Base-by-base conservation (phyloP, 352 stramenopile species). In the Phytophthora constricta region DNA sequence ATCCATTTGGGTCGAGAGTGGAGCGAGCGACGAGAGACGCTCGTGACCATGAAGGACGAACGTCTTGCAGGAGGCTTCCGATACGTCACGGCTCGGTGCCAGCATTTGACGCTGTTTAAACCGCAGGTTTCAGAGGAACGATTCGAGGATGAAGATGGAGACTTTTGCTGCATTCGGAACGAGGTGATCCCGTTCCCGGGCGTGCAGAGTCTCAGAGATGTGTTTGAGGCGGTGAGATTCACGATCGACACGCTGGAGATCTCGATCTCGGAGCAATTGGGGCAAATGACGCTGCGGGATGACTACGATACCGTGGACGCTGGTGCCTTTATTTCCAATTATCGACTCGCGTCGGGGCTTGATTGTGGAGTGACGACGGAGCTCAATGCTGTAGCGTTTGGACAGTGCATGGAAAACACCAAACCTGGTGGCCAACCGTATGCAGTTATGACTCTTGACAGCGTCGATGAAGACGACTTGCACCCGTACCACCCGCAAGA, bases 211-310 rank as follows among this genome's bases (percentile, higher is more conserved):
- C 16, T 81, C 2, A 16, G 42, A 1, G 34, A 73, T 7, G 65
- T 81, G 8, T 78, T 75, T 27, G 66, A 81, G 33, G 72, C 72
- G n/a, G 39, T 77, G 39, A 62, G 62, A 26, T 75, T 70, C 62
- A 70, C 52, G 20, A 20, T 79, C 20, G 37, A 67, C 27, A 78
- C 55, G n/a, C 49, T 76, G 23, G 73, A 81, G 43, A 81, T 81
- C 49, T 59, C 27, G 17, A 69, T 81, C 9, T 78, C 73, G 0
- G 73, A 81, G 49, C 45, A 50, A 13, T 53, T 80, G 16, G 68
- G 64, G 0, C 63, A 80, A 10, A 62, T 79, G 1, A 81, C 62
- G 14, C 13, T 70, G 2, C 53, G 62, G 23, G 62, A 70, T 3
- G 62, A 70, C 48, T 70, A 70, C 19, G 62, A 70, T 22, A 23